Base-by-base conservation (phyloP, 2,329 filamentous ascomycete genomes). In the Ceratocystis huliohia region DNA sequence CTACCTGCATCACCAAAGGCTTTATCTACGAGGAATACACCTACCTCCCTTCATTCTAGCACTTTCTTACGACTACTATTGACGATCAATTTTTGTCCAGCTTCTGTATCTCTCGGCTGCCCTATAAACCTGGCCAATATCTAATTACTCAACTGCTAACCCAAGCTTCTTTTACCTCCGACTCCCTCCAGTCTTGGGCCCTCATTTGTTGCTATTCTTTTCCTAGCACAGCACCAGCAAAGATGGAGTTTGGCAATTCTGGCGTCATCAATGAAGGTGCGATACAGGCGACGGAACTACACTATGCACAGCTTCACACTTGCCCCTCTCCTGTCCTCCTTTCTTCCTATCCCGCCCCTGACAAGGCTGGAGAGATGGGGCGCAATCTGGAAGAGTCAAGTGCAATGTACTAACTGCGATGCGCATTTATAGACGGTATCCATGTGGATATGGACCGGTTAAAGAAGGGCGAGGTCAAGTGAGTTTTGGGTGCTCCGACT, bases 391-490 rank as follows among this genome's bases (percentile, higher is more conserved):
- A 13, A 7, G 22, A 63, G n/a, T 13, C 10, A 22, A 13, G 25
- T 50, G 20, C 20, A 28, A 2, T 10, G 5, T 25, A 37, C 72
- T 73, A 65, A 72, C 68, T 37, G 15, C n/a, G 53, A 66, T 64
- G 64, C 30, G 56, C 28, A 57, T 48, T 41, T 66, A 61, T 73
- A 97, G 94, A 99, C 92, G 94, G 94, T 76, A 97, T 99, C 76
- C 94, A 99, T 77, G 83, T 99, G 72, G 94, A 99, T 75, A 99
- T 99, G 94, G 90, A 97, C 74, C 88, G 94, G 74, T 81, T 99
- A 77, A 99, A 99, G 87, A 94, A 91, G 78, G 94, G 94, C 69
- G 94, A 99, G 81, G 93, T 99, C 76, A 99, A 99, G 91, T 96
- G 81, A 79, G 91, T 80, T 69, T 44, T 25, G 15, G 41, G 37